Conservation (phyloP, 768 basidiomycete species). For the Lyophyllum semitale region DNA sequence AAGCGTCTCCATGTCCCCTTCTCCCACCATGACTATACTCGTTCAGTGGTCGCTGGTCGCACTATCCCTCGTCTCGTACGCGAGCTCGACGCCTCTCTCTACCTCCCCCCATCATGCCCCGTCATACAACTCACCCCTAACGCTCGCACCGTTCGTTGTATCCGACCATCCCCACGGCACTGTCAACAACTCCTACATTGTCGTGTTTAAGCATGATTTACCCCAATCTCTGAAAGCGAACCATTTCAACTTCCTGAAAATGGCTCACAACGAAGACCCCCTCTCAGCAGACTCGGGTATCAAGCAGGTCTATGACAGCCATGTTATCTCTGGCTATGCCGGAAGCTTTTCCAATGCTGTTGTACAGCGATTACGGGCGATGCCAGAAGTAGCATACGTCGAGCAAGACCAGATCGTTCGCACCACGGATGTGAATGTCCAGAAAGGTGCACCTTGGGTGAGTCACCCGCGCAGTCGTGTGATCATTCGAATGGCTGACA, state of each 20-base stretch:
- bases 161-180: conserved; percentile 67
- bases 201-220: conserved; percentile 79
- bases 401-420: conserved; percentile 95
- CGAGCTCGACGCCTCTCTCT: conserved; percentile 49
- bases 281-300: conserved; percentile 56
- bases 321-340: conserved; percentile 71
- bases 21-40: conserved; percentile 45
- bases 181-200: conserved; percentile 92
- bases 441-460: conserved; percentile 87
- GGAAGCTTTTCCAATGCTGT: conserved; percentile 74
- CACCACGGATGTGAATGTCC: conserved; percentile 62
- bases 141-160: conserved; percentile 61
- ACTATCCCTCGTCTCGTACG: conserved; percentile 37
- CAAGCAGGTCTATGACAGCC: conserved; percentile 75
- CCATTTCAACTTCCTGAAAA: conserved; percentile 78
- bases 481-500: conserved; percentile 15
- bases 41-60: conserved; percentile 45
- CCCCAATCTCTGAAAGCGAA: conserved; percentile 60
- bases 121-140: conserved; percentile 42
- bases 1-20: conserved; percentile 21
- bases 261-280: conserved; percentile 56
- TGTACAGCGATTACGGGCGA: conserved; percentile 72
- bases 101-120: conserved; percentile 36
- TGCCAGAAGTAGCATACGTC: conserved; percentile 90
- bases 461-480: conserved; percentile 23